Evolutionary conservation across 192 early-diverging fungal species (phyloP), one percentile per base, ranked within the genome.

Genomic region (Entomortierella lignicola): DNA sequence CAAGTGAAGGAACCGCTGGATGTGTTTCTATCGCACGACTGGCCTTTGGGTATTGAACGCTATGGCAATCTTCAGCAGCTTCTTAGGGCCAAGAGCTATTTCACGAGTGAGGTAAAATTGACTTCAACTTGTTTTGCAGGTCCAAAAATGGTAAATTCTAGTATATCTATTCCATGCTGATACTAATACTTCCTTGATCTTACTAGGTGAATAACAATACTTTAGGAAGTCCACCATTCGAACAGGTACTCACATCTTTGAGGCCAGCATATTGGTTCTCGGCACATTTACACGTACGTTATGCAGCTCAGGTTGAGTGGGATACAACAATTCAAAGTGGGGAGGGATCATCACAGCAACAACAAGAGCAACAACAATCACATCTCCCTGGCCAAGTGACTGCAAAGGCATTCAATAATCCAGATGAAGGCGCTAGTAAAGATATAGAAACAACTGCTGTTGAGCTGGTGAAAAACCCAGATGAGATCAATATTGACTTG

Each of bases 231-330:
- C 80, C 87, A 0, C 86, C 92, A 1, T 90, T 87, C 60, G 90
- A 94, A 44, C 37, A 89, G 48, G 80, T 99, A 26, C 59, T 99
- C 54, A 84, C 88, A 53, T 74, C 86, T 30, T 65, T 99, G 55
- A 85, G 90, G 55, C 98, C 98, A 13, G 77, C 82, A 8, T 94
- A 90, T 82, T 99, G 98, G 98, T 97, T 98, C 68, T 82, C 94
- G 8, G 97, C 97, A 2, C 98, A 99, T 80, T 74, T 98, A 63
- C 98, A 99, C 75, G 94, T 97, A 25, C 89, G 93, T 30, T 99
- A 91, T 75, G 83, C 91, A 29, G 97, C 97, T 0, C 27, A 90
- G 0, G 87, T 94, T 20, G 21, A 80, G 26, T 89, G 81, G 85
- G 21, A 63, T 15, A 3, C 43, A 30, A 44, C 21, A 63, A n/a